phyloP scores from a whole-genome alignment of 2,329 filamentous ascomycete genomes.

The Fusarium paranaense region DNA sequence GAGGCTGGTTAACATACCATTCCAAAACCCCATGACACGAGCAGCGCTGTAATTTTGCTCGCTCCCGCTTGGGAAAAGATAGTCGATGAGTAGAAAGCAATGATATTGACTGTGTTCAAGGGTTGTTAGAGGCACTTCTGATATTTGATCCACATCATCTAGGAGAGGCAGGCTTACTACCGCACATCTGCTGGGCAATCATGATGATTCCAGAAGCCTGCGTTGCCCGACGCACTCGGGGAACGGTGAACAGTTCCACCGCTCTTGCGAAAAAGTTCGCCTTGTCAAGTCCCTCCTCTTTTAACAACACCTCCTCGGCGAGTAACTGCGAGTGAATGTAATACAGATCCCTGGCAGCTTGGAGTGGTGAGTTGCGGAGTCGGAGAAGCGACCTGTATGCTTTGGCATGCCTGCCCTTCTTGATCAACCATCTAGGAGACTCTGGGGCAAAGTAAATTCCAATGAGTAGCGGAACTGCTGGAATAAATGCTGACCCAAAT shows the following conservation, averaged over 20 bases:
- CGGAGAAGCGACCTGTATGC: slow-evolving; percentile 63
- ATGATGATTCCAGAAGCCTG: neutral
- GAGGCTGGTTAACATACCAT: slow-evolving; percentile 41
- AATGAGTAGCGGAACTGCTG: slow-evolving; percentile 61
- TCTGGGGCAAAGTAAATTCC: slow-evolving; percentile 73
- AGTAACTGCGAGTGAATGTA: neutral
- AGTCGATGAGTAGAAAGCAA: slow-evolving; percentile 76
- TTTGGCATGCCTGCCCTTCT: slow-evolving; percentile 65
- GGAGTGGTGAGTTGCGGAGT: neutral
- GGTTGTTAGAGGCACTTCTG: neutral
- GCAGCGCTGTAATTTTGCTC: slow-evolving; percentile 59
- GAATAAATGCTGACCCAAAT: slow-evolving; percentile 66
- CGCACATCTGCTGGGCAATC: neutral
- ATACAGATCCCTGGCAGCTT: neutral
- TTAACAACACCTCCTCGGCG: neutral
- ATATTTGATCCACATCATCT: neutral
- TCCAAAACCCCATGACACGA: slow-evolving; percentile 57
- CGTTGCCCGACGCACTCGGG: slow-evolving; percentile 46
- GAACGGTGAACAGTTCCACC: neutral
- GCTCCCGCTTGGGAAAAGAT: slow-evolving; percentile 68
- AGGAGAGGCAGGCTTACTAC: slow-evolving; percentile 7
- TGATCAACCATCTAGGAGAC: slow-evolving; percentile 68
- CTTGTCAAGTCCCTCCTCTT: neutral
- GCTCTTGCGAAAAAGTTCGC: neutral
- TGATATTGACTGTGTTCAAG: slow-evolving; percentile 51